A percentile compares a stretch with the other conserved stretches of the same genome.
Conservation (phyloP, 2,329 filamentous ascomycete species). For the Alternaria ventricosa region DNA sequence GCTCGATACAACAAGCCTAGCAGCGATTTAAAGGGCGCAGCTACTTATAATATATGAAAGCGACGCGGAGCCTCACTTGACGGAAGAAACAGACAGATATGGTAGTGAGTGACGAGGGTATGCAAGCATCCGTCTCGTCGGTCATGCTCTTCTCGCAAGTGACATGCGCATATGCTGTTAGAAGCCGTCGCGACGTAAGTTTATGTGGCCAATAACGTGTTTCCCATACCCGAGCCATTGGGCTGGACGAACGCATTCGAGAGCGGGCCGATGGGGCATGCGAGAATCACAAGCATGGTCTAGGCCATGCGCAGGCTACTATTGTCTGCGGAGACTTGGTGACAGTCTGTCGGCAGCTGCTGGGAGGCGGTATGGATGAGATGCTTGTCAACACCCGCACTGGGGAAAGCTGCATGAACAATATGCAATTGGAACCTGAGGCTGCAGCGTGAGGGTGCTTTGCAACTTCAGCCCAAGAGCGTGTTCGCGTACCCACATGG, state of each 20-base stretch:
- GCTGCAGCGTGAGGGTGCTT: constrained; percentile 6
- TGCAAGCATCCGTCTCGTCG: constrained; percentile 25
- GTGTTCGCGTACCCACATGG: constrained; percentile 12
- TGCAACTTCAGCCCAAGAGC: constrained; percentile 6
- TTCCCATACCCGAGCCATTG: constrained; percentile 14
- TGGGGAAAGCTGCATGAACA: constrained; percentile 6
- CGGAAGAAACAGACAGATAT: constrained; percentile 4
- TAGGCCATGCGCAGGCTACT: constrained; percentile 1
- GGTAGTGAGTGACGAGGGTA: constrained; percentile 16
- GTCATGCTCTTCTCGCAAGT: constrained; percentile 27
- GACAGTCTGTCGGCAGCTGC: neutral
- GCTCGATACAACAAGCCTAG: neutral
- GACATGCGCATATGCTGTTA: constrained; percentile 19
- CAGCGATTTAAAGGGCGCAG: neutral
- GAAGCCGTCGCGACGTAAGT: constrained; percentile 22
- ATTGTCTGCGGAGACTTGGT: constrained; percentile 4
- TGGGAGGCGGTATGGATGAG: neutral
- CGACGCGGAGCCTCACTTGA: constrained; percentile 8
- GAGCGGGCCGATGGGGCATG: constrained; percentile 12
- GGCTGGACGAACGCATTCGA: constrained; percentile 8
- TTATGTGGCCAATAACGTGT: constrained; percentile 24
- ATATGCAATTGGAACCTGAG: constrained; percentile 1
- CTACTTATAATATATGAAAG: constrained; percentile 14
- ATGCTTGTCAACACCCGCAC: neutral
- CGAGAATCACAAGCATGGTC: constrained; percentile 6